These are phyloP conservation scores for Termitomyces sp. DNA, from an alignment of 768 basidiomycete species.

Conservation along the genomic window DNA sequence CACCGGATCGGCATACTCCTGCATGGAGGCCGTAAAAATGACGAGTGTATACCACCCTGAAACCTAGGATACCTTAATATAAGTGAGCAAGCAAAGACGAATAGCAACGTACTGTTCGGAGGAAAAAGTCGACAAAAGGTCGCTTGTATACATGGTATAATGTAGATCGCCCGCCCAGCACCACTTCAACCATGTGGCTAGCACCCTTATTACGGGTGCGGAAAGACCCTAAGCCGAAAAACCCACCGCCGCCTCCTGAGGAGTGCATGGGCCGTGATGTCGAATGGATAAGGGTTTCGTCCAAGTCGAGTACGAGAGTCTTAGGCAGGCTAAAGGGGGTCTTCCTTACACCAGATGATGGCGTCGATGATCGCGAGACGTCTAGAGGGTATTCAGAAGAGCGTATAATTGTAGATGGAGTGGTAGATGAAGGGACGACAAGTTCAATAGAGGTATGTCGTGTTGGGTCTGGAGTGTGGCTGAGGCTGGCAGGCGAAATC, in stretches of 20 bases:
- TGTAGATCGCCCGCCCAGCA: slow-evolving; percentile 81
- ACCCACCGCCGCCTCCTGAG: slow-evolving; percentile 42
- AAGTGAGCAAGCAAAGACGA: neutral
- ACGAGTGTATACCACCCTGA: slow-evolving; percentile 98
- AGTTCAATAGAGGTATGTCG: slow-evolving; percentile 5
- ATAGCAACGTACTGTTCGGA: slow-evolving; percentile 64
- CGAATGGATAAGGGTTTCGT: slow-evolving; percentile 98
- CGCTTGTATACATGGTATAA: slow-evolving; percentile 98
- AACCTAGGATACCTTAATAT: slow-evolving; percentile 51
- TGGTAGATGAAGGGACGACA: slow-evolving; percentile 10
- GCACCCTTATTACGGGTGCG: slow-evolving; percentile 58
- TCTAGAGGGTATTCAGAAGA: slow-evolving; percentile 17
- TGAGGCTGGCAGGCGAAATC: neutral
- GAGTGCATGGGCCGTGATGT: slow-evolving; percentile 73
- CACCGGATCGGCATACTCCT: slow-evolving; percentile 98
- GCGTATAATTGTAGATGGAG: slow-evolving; percentile 6
- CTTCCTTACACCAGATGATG: slow-evolving; percentile 44
- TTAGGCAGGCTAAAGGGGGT: slow-evolving; percentile 81
- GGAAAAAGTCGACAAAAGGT: slow-evolving; percentile 93
- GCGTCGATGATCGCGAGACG: slow-evolving; percentile 41
- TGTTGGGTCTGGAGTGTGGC: slow-evolving; percentile 7
- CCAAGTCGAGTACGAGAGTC: slow-evolving; percentile 94
- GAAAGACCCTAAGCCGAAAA: slow-evolving; percentile 53
- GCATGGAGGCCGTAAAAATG: slow-evolving; percentile 98
- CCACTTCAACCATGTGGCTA: slow-evolving; percentile 90